Conservation (phyloP, 1,139 yeast species). For the Blastobotrys arbuscula region DNA sequence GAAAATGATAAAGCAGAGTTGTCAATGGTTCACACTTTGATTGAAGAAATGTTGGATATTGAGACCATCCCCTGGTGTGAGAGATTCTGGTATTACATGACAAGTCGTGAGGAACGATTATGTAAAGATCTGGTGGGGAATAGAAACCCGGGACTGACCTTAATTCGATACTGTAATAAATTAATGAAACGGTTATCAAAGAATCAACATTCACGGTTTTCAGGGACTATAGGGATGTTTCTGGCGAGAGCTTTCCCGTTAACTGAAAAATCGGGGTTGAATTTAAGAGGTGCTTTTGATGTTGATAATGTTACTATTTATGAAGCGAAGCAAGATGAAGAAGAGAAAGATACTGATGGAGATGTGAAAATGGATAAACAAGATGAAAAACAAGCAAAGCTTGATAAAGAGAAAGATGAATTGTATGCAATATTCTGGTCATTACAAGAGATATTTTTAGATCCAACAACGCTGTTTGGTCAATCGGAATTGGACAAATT, state of each 20-base stretch:
- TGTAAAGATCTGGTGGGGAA: conserved; percentile 30
- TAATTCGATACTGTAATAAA: conserved; percentile 37
- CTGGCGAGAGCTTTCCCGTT: conserved; percentile 37
- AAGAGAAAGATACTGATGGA: conserved; percentile 15
- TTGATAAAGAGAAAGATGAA: conserved; percentile 12
- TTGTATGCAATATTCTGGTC: conserved; percentile 30
- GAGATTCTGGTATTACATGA: conserved; percentile 35
- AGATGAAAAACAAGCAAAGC: conserved; percentile 6
- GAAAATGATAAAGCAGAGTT: conserved; percentile 18
- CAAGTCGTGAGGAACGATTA: conserved; percentile 27
- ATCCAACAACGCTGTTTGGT: conserved; percentile 25
- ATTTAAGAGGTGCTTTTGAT: conserved; percentile 36
- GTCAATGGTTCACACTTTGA: conserved; percentile 26
- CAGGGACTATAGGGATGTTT: conserved; percentile 36
- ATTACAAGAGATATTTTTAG: conserved; percentile 27
- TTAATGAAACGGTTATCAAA: conserved; percentile 35
- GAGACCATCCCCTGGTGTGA: conserved; percentile 35
- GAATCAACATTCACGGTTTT: conserved; percentile 34
- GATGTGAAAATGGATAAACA: conserved; percentile 11
- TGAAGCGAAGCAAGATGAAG: conserved; percentile 13
- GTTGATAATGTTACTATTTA: conserved; percentile 34
- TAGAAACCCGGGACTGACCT: conserved; percentile 35
- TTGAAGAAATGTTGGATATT: conserved; percentile 36
- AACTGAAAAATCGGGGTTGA: conserved; percentile 36
- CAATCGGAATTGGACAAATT: conserved; percentile 17